Conservation (phyloP, 169 alveolate species). For the Plasmodium falciparum region DNA sequence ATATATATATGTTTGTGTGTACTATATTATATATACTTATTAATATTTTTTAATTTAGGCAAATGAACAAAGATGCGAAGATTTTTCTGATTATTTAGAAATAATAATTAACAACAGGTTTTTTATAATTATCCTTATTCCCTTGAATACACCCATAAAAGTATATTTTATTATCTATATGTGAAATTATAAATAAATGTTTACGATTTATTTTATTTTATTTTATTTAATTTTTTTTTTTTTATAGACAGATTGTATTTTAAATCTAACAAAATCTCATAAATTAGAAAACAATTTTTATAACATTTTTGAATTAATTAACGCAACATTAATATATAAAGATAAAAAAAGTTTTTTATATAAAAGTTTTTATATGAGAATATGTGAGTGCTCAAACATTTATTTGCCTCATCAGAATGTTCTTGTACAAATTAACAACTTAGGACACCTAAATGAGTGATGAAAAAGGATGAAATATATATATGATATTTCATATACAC, state of each 20-base stretch:
- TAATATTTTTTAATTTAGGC: neutral
- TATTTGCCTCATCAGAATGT: conserved; percentile 59
- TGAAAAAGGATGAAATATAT: neutral
- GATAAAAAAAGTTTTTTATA: conserved; percentile 66
- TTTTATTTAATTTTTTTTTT: neutral
- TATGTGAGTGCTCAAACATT: conserved; percentile 51
- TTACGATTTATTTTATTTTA: neutral
- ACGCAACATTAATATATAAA: conserved; percentile 43
- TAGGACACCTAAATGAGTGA: conserved; percentile 61
- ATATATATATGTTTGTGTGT: neutral
- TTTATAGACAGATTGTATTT: conserved; percentile 48
- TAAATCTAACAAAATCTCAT: conserved; percentile 28
- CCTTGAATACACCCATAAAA: conserved; percentile 64
- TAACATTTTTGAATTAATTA: conserved; percentile 47
- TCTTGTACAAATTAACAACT: conserved; percentile 25
- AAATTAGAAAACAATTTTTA: conserved; percentile 28
- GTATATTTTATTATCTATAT: conserved; percentile 19
- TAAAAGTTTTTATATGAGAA: conserved; percentile 55
- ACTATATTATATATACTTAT: neutral
- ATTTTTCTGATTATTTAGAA: conserved; percentile 19
- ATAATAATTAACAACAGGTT: conserved; percentile 41
- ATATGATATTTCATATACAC: neutral
- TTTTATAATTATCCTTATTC: conserved; percentile 41
- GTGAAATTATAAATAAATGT: neutral
- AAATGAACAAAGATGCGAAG: neutral